A percentile compares a stretch with the other conserved stretches of the same genome.
These are phyloP conservation scores for Ceratocystiopsis sp. DNA, from an alignment of 2,329 filamentous ascomycete genomes.

Conservation along the genomic window DNA sequence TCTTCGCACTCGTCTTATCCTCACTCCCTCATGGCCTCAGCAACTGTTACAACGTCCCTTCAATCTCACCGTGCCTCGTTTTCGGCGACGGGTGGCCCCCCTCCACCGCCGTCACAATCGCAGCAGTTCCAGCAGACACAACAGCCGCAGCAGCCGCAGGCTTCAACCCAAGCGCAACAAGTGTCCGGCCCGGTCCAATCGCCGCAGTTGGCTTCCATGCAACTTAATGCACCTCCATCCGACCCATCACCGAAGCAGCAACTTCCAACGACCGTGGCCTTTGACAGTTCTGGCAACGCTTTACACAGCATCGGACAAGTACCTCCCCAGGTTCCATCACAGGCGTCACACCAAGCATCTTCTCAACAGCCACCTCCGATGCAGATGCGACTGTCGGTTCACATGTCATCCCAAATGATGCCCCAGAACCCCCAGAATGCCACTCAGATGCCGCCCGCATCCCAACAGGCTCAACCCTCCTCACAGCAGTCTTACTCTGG, in stretches of 20 bases:
- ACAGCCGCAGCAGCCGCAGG: neutral
- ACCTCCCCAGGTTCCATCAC: too few relatives aligned
- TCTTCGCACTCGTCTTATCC: neutral
- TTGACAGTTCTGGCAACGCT: slow-evolving; percentile 6
- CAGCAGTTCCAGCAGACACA: neutral
- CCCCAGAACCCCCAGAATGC: too few relatives aligned
- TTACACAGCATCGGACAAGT: slow-evolving; percentile 2
- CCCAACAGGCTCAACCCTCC: slow-evolving; percentile 20
- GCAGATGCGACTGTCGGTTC: too few relatives aligned
- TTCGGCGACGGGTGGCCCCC: slow-evolving; percentile 9
- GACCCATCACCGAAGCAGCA: neutral
- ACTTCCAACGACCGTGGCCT: slow-evolving; percentile 5
- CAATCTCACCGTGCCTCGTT: slow-evolving; percentile 12
- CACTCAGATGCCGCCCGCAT: slow-evolving; percentile 11
- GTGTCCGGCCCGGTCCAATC: neutral
- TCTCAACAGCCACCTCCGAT: too few relatives aligned
- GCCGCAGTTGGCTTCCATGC: slow-evolving; percentile 1
- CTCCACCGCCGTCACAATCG: neutral
- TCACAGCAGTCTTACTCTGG: slow-evolving; percentile 39
- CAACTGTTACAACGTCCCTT: slow-evolving; percentile 17
- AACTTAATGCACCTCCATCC: neutral
- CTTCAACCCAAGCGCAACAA: slow-evolving; percentile 1
- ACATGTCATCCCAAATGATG: too few relatives aligned
- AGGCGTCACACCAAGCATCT: too few relatives aligned
- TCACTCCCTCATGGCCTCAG: slow-evolving; percentile 17